Evolutionary conservation across 805 yeast genomes (phyloP).

Genomic region (Ogataea methanolica): DNA sequence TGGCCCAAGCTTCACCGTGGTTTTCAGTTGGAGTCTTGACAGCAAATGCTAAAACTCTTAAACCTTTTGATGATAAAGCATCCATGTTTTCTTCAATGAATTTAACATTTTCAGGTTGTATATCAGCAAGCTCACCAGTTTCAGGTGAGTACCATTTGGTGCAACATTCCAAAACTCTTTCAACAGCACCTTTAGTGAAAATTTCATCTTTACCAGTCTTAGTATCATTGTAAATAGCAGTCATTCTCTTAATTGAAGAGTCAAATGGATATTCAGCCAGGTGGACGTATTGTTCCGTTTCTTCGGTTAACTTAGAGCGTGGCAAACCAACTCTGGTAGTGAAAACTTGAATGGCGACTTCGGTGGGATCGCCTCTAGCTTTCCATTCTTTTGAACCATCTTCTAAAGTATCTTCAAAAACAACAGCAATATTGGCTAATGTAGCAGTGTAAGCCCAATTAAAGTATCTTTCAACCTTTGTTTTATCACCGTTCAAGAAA

Average conservation of each 20-base stretch:
- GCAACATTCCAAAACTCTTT: conserved; percentile 58
- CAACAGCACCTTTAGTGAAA: conserved; percentile 75
- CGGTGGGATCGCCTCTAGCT: conserved; percentile 88
- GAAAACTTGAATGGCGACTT: conserved; percentile 81
- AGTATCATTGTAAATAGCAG: conserved; percentile 45
- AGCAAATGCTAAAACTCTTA: conserved; percentile 73
- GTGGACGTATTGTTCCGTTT: conserved; percentile 35
- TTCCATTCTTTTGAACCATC: conserved; percentile 50
- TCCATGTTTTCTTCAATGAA: conserved; percentile 53
- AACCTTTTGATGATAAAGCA: conserved; percentile 57
- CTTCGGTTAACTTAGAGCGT: conserved; percentile 40
- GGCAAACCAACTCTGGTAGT: conserved; percentile 52
- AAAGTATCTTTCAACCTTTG: conserved; percentile 26
- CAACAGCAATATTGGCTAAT: conserved; percentile 73
- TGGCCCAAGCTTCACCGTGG: conserved; percentile 26
- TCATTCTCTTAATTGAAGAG: conserved; percentile 69
- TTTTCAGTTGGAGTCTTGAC: conserved; percentile 29
- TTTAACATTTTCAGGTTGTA: conserved; percentile 37
- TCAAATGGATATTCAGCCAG: conserved; percentile 71
- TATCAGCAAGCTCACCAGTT: conserved; percentile 26
- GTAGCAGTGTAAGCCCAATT: conserved; percentile 65
- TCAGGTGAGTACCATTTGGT: conserved; percentile 43
- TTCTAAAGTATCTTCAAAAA: conserved; percentile 43
- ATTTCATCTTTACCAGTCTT: conserved; percentile 24
- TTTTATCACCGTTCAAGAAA: conserved; percentile 11